Evolutionary conservation across 2,329 filamentous ascomycete species (phyloP).

Genomic region (Drechmeria coniospora): DNA sequence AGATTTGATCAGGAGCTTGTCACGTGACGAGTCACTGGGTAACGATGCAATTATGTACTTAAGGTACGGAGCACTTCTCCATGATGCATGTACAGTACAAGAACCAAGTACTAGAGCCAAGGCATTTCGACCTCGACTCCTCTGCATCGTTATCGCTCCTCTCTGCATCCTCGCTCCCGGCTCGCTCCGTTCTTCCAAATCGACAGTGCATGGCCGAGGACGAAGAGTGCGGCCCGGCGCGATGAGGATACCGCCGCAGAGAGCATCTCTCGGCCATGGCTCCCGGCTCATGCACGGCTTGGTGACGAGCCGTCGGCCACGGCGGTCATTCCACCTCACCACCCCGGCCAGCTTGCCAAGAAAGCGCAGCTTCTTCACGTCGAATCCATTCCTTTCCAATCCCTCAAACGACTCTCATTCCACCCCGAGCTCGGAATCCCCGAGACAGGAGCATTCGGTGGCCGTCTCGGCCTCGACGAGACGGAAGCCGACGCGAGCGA

Average conservation of each 20-base stretch:
- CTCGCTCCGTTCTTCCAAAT: too few relatives aligned
- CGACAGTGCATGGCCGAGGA: too few relatives aligned
- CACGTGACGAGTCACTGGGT: too few relatives aligned
- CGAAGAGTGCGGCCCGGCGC: too few relatives aligned
- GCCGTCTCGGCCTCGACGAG: constrained; percentile 16
- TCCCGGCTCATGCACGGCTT: constrained; percentile 15
- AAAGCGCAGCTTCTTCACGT: constrained; percentile 50
- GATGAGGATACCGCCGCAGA: constrained; percentile 19
- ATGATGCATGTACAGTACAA: too few relatives aligned
- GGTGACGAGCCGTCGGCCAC: constrained; percentile 11
- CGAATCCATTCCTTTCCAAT: constrained; percentile 37
- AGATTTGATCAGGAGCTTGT: too few relatives aligned
- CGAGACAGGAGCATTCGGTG: constrained; percentile 6
- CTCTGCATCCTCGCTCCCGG: too few relatives aligned
- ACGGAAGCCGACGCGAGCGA: constrained; percentile 29
- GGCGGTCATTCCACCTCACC: constrained; percentile 30
- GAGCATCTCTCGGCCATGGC: constrained; percentile 16
- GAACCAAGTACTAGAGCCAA: too few relatives aligned
- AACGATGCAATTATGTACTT: too few relatives aligned
- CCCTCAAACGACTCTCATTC: constrained; percentile 10
- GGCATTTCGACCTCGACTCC: too few relatives aligned
- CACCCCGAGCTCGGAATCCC: constrained; percentile 4
- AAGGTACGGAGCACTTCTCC: too few relatives aligned
- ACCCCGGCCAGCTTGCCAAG: constrained; percentile 28
- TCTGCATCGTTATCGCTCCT: too few relatives aligned